Base-by-base conservation (phyloP, 1,139 yeast species). In the Kurtzmaniella quercitrusa region DNA sequence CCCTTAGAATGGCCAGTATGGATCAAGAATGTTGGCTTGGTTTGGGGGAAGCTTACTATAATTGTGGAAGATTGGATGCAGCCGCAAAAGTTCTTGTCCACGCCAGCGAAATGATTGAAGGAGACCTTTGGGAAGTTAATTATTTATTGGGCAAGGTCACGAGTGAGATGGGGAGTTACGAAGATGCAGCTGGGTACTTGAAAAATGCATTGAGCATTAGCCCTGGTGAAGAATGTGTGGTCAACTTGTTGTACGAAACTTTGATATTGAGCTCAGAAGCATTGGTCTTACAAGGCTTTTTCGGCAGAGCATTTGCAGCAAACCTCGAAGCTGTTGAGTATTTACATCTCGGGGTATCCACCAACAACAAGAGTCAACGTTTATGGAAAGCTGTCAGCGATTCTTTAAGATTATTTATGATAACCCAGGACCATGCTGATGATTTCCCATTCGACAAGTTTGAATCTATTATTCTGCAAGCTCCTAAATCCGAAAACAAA, bases 21-120 rank as follows among this genome's bases (percentile, higher is more conserved):
- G 97, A 93, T 62, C 62, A 77, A 8, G 83, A 86, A 52, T 83
- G 96, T 11, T 91, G 98, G 98, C 73, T 86, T 21, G 97, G 97
- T 0, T 69, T 93, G 34, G 98, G 98, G 17, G 98, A 94, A 60
- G 94, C 97, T 0, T 93, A 93, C 59, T 72, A 76, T 46, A 79
- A 82, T 39, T 81, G 95, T 62, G 98, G 98, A 5, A 75, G 96
- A 49, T 69, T 83, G 41, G 93, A 86, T 47, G 95, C 98, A 2
- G 89, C 96, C 0, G 74, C 78, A 8, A 90, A 86, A 58, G 97
- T 94, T 1, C 87, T 90, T 55, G 72, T 69, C 34, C 81, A 82
- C 48, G 55, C 59, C 1, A 75, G 73, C 48, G 34, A 34, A 9
- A 12, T 17, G 19, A 25, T 27, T 6, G 37, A 29, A 12, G 52